Base-by-base conservation (phyloP, 1,284 basidiomycete species). In the Melampsora larici-populina region DNA sequence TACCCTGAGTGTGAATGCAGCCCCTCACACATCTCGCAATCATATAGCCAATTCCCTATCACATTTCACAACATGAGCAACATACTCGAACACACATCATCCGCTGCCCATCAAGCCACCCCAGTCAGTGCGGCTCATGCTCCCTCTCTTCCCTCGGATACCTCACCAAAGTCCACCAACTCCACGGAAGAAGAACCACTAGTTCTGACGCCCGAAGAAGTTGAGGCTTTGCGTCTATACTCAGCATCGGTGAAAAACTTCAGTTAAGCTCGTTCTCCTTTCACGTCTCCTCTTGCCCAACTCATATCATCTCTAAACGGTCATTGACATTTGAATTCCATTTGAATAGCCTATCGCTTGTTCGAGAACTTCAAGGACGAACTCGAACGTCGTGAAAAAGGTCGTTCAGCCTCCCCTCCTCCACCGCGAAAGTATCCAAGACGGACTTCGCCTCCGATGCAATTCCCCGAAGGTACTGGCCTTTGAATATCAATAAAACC, bases 1-100 rank as follows among this genome's bases (percentile, higher is more conserved):
- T 46, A 92, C 81, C 88, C 87, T 62, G 92, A 92, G 1, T 86
- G 91, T 64, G 92, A 92, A 58, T 58, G 8, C 24, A n/a, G 55
- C 15, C 55, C 29, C 55, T 58, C 55, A 24, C 55, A 24, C 29
- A n/a, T 58, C 55, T 29, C 55, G 21, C 8, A 58, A 58, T 58
- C 29, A 4, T 2, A 94, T 84, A 63, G 81, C 84, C 24, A 84
- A 84, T 76, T 84, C 84, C 78, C 69, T 46, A 46, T 80, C 29
- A 80, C 80, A 72, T 67, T 74, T 69, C 40, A 70, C 73, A n/a
- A 55, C 65, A 17, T 68, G 63, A 15, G 72, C 78, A 58, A 36
- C 48, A 26, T 79, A 74, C 36, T 70, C 49, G 49, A 49, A 49
- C 51, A 51, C 49, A 68, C 70, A 33, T 24, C 60, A 71, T 49